These are phyloP conservation scores for Cryptococcus sp. DNA, from an alignment of 1,284 basidiomycete genomes.

Conservation along the genomic window DNA sequence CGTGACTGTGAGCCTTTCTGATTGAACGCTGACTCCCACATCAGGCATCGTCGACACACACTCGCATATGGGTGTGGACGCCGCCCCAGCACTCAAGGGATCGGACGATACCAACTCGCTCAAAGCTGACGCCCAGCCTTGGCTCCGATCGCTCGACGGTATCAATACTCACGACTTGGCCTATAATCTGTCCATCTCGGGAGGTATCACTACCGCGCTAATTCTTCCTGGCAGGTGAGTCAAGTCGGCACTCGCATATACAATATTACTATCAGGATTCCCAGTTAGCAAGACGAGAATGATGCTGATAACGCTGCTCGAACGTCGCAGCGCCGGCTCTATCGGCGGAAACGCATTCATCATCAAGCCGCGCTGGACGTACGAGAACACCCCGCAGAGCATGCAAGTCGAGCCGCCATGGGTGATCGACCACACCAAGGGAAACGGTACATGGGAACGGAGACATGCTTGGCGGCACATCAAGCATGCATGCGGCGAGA, in stretches of 20 bases:
- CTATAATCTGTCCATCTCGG: conserved; percentile 55
- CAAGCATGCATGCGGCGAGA: conserved; percentile 57
- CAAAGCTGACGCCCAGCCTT: conserved; percentile 54
- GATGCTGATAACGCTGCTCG: no score
- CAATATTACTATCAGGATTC: no score
- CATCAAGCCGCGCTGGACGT: conserved; percentile 57
- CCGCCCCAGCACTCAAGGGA: conserved; percentile 63
- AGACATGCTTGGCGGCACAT: conserved; percentile 50
- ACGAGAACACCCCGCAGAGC: conserved; percentile 52
- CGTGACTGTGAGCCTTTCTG: no score
- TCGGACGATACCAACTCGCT: conserved; percentile 52
- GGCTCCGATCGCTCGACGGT: conserved; percentile 57
- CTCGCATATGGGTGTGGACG: conserved; percentile 73
- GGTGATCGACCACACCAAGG: conserved; percentile 32
- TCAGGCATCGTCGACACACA: conserved; percentile 70
- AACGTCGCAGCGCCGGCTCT: conserved; percentile 14
- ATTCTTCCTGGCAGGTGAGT: conserved; percentile 54
- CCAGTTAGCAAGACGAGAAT: no score
- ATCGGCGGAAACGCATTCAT: conserved; percentile 56
- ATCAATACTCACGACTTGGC: conserved; percentile 59
- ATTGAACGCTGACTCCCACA: no score
- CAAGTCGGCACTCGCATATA: no score
- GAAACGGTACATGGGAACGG: conserved; percentile 42
- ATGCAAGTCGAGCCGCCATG: conserved; percentile 55
- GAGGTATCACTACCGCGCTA: conserved; percentile 59